phyloP scores from a whole-genome alignment of 305 asterid species.

The Fraxinus xanthoxyloides region DNA sequence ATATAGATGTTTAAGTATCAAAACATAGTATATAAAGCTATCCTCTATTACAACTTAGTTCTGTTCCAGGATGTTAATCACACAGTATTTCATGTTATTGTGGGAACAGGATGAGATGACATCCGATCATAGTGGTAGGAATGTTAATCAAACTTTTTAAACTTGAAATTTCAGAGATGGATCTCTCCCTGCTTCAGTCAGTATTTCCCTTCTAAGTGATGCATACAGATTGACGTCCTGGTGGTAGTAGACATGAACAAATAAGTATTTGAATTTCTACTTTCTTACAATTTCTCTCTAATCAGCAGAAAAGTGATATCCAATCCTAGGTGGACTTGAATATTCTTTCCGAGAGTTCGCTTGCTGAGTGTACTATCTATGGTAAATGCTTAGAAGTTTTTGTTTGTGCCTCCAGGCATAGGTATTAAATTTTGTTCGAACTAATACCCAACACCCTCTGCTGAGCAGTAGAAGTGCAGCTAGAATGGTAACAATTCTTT shows the following conservation, averaged over 20 bases:
- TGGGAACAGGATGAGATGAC: constrained; percentile 43
- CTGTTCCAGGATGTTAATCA: constrained; percentile 15
- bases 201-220: constrained; percentile 33
- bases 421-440: constrained; percentile 11
- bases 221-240: constrained; percentile 20
- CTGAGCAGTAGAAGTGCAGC: constrained; percentile 17
- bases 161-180: constrained; percentile 74
- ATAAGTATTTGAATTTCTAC: constrained; percentile 17
- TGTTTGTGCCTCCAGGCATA: constrained; percentile 13
- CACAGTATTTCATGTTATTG: constrained; percentile 17
- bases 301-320: constrained; percentile 39
- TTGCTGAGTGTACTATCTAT: constrained; percentile 34
- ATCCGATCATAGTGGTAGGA: constrained; percentile 27
- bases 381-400: constrained; percentile 36
- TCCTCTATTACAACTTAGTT: constrained; percentile 7
- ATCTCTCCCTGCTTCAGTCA: constrained; percentile 36
- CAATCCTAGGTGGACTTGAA: constrained; percentile 37
- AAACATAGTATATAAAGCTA: not conserved
- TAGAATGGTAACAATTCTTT: not conserved
- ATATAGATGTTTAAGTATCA: constrained; percentile 23
- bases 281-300: constrained; percentile 22
- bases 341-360: constrained; percentile 42
- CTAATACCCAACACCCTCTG: not conserved
- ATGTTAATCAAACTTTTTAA: constrained; percentile 37
- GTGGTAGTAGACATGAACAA: constrained; percentile 7